Evolutionary conservation across 352 stramenopile species (phyloP), one percentile per base, ranked within the genome.

Genomic region (Pythium sukuiense): DNA sequence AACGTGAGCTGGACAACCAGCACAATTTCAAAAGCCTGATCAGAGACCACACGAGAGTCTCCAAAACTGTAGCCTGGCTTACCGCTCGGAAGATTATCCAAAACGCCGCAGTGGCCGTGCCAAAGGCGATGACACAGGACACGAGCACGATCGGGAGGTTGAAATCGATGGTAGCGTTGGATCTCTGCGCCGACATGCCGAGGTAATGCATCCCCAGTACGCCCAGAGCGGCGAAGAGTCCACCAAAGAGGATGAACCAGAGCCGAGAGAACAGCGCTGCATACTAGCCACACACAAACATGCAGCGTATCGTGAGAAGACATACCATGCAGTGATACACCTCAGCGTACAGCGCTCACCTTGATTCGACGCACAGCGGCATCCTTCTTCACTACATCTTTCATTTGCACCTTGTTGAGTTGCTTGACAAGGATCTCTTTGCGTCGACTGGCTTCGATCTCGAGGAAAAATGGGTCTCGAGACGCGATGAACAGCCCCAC

Each of bases 131-230:
- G 3, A 83, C 59, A 11, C 70, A 76, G 12, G 83, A 91, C 14
- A 81, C 41, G 16, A 72, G 61, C 29, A 89, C 75, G 54, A 91
- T 59, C 1, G 69, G 69, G 16, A 59, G 32, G 30, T 80, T 59
- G 41, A 83, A 78, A 3, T 61, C 61, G 72, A 88, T 78, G 13
- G 55, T 59, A 0, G 77, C 76, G 55, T 87, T 80, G 9, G 80
- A 73, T 55, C 79, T 77, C 61, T 89, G 76, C 0, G 82, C 82
- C 54, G 83, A 60, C 82, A 90, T 90, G 24, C 82, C 82, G 33
- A 88, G 52, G 68, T 88, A 90, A 61, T 89, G 82, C 82, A 90
- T 90, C 0, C 79, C 79, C 16, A 91, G 75, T 14, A 91, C 81
- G 11, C 83, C 83, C 4, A 89, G 41, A 2, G 79, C 80, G 0